Evolutionary conservation across 1,284 basidiomycete species (phyloP).

Genomic region (Cystobasidium slooffiae): DNA sequence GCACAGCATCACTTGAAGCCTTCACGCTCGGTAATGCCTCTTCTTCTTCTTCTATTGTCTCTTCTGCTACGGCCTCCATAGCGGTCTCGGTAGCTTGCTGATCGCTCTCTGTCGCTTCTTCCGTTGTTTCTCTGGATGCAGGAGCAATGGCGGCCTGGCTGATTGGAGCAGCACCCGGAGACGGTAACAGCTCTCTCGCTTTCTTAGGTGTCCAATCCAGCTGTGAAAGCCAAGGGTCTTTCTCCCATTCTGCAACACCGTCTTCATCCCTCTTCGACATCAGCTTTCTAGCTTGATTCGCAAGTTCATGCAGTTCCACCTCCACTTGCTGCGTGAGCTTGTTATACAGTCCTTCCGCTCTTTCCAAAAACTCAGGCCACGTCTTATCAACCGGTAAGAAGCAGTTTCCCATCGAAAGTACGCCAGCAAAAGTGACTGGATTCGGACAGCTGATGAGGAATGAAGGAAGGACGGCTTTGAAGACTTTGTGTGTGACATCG

Average conservation of each 20-base stretch:
- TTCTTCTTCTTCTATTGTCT: not conserved
- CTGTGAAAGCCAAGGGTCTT: constrained; percentile 85
- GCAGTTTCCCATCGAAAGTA: constrained; percentile 87
- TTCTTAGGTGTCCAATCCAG: constrained; percentile 93
- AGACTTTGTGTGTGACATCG: constrained; percentile 80
- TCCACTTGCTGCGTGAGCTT: constrained; percentile 77
- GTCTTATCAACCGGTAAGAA: constrained; percentile 87
- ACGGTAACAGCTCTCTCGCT: constrained; percentile 46
- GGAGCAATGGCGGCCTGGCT: not conserved
- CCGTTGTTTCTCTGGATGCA: not conserved
- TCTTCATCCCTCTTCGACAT: constrained; percentile 55
- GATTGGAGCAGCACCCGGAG: not conserved
- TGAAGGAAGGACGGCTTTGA: constrained; percentile 75
- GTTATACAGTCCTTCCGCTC: constrained; percentile 77
- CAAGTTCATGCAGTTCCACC: constrained; percentile 69
- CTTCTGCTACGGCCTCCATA: not conserved
- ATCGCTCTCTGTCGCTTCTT: not conserved
- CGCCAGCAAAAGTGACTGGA: constrained; percentile 90
- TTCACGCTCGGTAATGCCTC: not conserved
- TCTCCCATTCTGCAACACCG: constrained; percentile 64
- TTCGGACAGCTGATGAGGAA: constrained; percentile 86
- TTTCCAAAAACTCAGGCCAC: constrained; percentile 81
- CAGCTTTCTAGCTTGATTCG: constrained; percentile 64
- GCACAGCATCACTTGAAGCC: no score
- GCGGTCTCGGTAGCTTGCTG: not conserved